Base-by-base conservation (phyloP, 768 basidiomycete genomes). In the Cubamyces sp. region DNA sequence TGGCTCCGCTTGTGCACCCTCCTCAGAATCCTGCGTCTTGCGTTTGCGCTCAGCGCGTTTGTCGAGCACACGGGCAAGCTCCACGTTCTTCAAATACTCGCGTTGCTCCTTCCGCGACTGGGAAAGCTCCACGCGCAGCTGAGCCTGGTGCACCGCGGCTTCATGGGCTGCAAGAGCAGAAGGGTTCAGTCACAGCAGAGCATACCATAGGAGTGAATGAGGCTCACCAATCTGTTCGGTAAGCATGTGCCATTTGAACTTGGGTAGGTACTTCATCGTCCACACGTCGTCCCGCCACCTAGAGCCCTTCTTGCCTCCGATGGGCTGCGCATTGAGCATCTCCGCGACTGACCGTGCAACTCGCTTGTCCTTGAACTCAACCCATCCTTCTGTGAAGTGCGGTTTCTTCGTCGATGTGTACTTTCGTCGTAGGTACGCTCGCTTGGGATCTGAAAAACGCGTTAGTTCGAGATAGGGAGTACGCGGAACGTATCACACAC, bases 261-360 rank as follows among this genome's bases (percentile, higher is more conserved):
- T 91, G 9, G 96, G 96, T 60, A 99, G 78, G 74, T 99, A 99
- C 73, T 96, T 96, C 94, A 98, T 96, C 59, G 97, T 98, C 97
- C 97, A 99, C 8, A 99, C 87, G 66, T 99, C 97, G 71, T 98
- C 96, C 72, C 93, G 81, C 92, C 94, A 98, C 60, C 93, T 81
- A 2, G 86, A 83, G 5, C 90, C 89, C 73, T 94, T 94, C 79
- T 94, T 96, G 2, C 94, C 94, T 28, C 96, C 97, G 62, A 99
- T 95, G 1, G 94, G 84, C 69, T 95, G 88, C 1, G 96, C 97
- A 71, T 99, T 99, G 66, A 99, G 79, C 93, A 98, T 94, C 58
- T 86, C 92, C 8, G 96, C 96, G 9, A 96, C 89, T 41, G 86
- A 87, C 19, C 95, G 85, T 0, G 95, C 97, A 46, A 98, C 80